Evolutionary conservation across 805 yeast genomes (phyloP), one percentile per base, ranked within the genome.

Genomic region (Yarrowia divulgata): DNA sequence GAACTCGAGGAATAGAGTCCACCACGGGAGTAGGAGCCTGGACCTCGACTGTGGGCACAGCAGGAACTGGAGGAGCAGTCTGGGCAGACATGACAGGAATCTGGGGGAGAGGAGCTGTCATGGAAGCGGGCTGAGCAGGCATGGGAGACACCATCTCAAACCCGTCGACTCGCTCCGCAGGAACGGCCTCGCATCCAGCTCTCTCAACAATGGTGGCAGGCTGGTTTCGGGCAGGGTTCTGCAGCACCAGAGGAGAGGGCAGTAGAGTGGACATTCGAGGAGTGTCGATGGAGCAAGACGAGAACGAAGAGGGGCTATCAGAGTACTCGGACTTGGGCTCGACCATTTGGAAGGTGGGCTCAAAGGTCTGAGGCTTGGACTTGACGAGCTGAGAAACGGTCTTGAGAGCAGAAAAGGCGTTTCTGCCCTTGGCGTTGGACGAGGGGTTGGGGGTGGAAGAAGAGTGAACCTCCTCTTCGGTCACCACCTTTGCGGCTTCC

Each of bases 271-370:
- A 57, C 49, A 57, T 42, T 42, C 64, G 64, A 12, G 64, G 64
- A 29, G 64, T 57, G 23, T 57, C 64, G 37, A 57, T 42, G 29
- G 64, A 57, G 13, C 49, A 29, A 1, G 64, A 57, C 2, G 64
- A 57, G 29, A 57, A 12, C 3, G 64, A 57, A 8, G 49, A 42
- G 18, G 64, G 64, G 14, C 29, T 29, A 8, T 49, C 49, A 6
- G 62, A 55, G 16, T 55, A 23, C 19, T 19, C 46, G 19, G 40
- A 10, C 40, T 32, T 32, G 32, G 68, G 68, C 48, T 63, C 57
- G 9, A 63, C 39, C 68, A 63, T 63, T 46, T 48, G 68, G 57
- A 63, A 63, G 8, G 68, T 63, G 39, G 68, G 68, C 57, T 63
- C 57, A 8, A 40, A 29, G 5, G 68, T 34, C 18, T n/a, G 12